Percentiles rank a stretch among this genome's conserved stretches.
Evolutionary conservation across 441 rosid genomes (phyloP).

Genomic region (Populus hybrid): DNA sequence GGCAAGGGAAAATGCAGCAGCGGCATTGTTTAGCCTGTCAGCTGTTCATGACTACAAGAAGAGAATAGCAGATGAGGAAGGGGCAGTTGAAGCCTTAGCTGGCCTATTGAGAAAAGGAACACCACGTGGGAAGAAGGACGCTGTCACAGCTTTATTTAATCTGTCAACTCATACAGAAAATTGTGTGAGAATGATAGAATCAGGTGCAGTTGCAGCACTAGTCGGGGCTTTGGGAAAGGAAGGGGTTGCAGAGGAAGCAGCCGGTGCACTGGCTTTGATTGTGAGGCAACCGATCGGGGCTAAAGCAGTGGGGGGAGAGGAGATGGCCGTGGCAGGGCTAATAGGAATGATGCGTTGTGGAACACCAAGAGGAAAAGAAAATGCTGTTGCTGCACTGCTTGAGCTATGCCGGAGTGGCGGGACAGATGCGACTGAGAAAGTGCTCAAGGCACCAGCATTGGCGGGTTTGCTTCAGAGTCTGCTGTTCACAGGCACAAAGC

Average conservation of each 20-base stretch:
- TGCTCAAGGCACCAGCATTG: conserved; percentile 76
- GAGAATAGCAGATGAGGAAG: conserved; percentile 61
- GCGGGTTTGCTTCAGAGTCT: conserved; percentile 70
- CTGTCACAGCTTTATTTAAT: conserved; percentile 84
- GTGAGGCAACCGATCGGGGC: conserved; percentile 80
- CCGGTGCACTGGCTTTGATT: conserved; percentile 76
- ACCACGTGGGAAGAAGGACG: conserved; percentile 86
- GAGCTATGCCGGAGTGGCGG: conserved; percentile 87
- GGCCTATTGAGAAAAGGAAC: conserved; percentile 67
- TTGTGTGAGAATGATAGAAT: conserved; percentile 69
- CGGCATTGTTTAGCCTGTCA: conserved; percentile 84
- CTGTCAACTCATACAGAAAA: conserved; percentile 82
- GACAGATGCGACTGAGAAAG: conserved; percentile 59
- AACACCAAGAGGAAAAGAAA: conserved; percentile 89
- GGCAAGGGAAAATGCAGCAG: conserved; percentile 91
- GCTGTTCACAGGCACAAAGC: conserved; percentile 81
- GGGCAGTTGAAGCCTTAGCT: conserved; percentile 72
- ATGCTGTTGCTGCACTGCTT: conserved; percentile 92
- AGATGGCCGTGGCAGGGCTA: conserved; percentile 58
- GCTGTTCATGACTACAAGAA: conserved; percentile 89
- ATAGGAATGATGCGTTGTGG: conserved; percentile 85
- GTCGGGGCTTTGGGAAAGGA: conserved; percentile 66
- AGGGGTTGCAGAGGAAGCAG: conserved; percentile 88
- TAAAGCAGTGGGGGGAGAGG: conserved; percentile 70
- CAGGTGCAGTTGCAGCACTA: conserved; percentile 67